A percentile compares a stretch with the other conserved stretches of the same genome.
phyloP scores from a whole-genome alignment of 169 alveolate species.

The Perkinsus marinus region DNA sequence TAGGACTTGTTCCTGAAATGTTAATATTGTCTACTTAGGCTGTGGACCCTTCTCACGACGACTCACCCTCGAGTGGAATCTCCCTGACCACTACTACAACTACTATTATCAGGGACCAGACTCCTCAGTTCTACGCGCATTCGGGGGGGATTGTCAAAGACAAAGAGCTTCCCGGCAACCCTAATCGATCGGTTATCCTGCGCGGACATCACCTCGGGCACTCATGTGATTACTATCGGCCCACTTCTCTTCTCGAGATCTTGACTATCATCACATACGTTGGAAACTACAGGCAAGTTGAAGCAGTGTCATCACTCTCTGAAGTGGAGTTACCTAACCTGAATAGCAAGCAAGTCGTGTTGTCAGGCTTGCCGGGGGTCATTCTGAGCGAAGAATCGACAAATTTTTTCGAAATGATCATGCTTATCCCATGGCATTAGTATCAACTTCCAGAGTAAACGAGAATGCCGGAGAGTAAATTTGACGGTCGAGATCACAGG shows the following conservation, averaged over 20 bases:
- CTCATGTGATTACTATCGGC: neutral
- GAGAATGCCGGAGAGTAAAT: neutral
- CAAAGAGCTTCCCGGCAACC: neutral
- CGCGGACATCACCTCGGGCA: neutral
- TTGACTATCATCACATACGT: neutral
- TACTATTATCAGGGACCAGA: no score
- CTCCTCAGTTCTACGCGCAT: neutral
- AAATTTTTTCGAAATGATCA: neutral
- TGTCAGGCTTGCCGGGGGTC: neutral
- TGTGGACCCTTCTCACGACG: neutral
- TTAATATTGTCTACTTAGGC: neutral
- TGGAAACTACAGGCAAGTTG: neutral
- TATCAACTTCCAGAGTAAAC: neutral
- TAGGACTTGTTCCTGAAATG: no score
- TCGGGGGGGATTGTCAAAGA: neutral
- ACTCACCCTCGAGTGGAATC: neutral
- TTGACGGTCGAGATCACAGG: neutral
- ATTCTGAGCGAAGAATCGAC: constrained; percentile 3
- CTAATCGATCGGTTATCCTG: neutral
- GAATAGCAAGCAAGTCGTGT: no score
- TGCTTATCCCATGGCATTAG: neutral
- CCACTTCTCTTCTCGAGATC: neutral
- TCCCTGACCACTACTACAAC: neutral
- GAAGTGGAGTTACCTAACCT: no score
- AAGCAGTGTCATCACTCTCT: no score